phyloP scores from a whole-genome alignment of 257 asterid genomes.

The Striga asiatica region DNA sequence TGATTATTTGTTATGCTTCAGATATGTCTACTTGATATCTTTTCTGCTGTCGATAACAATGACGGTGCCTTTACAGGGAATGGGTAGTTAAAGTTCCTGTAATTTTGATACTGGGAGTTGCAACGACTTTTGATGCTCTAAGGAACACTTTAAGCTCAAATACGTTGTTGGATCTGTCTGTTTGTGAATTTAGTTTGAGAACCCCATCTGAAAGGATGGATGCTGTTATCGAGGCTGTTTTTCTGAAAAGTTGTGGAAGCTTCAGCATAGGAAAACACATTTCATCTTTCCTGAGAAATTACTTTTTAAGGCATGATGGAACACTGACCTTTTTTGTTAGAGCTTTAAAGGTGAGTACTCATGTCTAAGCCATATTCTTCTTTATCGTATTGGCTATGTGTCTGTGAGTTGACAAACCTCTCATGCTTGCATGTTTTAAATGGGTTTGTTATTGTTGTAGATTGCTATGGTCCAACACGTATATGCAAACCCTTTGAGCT shows the following conservation, averaged over 20 bases:
- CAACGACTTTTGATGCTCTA: constrained; percentile 66
- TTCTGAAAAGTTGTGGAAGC: constrained; percentile 44
- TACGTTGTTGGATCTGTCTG: constrained; percentile 41
- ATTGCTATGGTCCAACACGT: constrained; percentile 64
- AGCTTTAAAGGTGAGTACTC: constrained; percentile 61
- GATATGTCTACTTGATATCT: constrained; percentile 9
- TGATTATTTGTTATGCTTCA: not conserved
- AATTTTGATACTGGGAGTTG: constrained; percentile 72
- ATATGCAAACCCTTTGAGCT: constrained; percentile 44
- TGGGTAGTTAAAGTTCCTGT: constrained; percentile 76
- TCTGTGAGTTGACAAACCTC: constrained; percentile 14
- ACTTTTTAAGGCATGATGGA: constrained; percentile 86
- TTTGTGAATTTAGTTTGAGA: constrained; percentile 54
- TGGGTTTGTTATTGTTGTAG: constrained; percentile 34
- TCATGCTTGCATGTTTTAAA: constrained; percentile 8
- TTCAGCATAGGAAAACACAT: constrained; percentile 64
- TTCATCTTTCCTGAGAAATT: constrained; percentile 56
- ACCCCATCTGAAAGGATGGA: constrained; percentile 81
- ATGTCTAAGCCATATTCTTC: not conserved
- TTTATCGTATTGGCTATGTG: not conserved
- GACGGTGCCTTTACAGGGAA: constrained; percentile 50
- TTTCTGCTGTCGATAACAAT: constrained; percentile 17
- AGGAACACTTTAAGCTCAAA: constrained; percentile 45
- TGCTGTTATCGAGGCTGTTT: constrained; percentile 63
- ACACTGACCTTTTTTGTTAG: constrained; percentile 71